Evolutionary conservation across 805 yeast genomes (phyloP).

Genomic region (Starmerella bombi): DNA sequence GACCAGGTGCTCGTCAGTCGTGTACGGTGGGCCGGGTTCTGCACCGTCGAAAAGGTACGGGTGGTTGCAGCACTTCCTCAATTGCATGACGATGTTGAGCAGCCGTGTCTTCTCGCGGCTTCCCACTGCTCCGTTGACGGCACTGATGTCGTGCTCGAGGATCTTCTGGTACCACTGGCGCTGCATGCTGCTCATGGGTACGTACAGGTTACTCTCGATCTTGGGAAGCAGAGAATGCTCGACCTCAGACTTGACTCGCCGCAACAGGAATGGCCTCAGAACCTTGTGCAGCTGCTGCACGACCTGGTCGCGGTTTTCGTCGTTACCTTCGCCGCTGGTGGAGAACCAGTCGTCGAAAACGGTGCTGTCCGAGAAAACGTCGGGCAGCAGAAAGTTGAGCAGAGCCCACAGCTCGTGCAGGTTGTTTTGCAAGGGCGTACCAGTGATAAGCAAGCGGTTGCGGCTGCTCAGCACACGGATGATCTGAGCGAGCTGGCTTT

Average conservation of each 20-base stretch:
- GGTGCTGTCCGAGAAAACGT: constrained; percentile 83
- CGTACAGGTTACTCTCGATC: constrained; percentile 75
- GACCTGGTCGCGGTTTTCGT: constrained; percentile 57
- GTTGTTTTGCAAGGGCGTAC: constrained; percentile 92
- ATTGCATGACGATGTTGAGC: constrained; percentile 89
- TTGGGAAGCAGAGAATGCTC: constrained; percentile 84
- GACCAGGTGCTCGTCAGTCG: constrained; percentile 90
- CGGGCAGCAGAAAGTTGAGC: constrained; percentile 78
- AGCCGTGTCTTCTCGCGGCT: constrained; percentile 85
- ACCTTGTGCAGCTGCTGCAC: constrained; percentile 83
- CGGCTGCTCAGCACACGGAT: constrained; percentile 77
- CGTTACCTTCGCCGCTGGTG: constrained; percentile 24
- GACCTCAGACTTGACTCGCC: constrained; percentile 87
- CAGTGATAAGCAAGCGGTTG: constrained; percentile 77
- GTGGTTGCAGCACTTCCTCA: constrained; percentile 92
- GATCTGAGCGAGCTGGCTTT: constrained; percentile 80
- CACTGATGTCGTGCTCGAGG: constrained; percentile 85
- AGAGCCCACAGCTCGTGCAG: constrained; percentile 94
- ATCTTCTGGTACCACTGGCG: constrained; percentile 78
- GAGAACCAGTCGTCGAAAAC: constrained; percentile 83
- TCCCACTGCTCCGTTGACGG: constrained; percentile 92
- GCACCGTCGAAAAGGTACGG: constrained; percentile 98
- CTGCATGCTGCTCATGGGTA: constrained; percentile 95
- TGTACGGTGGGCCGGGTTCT: constrained; percentile 95
- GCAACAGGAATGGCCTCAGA: constrained; percentile 69